Conservation (phyloP, 139 green algal species). For the Volvox africanus region DNA sequence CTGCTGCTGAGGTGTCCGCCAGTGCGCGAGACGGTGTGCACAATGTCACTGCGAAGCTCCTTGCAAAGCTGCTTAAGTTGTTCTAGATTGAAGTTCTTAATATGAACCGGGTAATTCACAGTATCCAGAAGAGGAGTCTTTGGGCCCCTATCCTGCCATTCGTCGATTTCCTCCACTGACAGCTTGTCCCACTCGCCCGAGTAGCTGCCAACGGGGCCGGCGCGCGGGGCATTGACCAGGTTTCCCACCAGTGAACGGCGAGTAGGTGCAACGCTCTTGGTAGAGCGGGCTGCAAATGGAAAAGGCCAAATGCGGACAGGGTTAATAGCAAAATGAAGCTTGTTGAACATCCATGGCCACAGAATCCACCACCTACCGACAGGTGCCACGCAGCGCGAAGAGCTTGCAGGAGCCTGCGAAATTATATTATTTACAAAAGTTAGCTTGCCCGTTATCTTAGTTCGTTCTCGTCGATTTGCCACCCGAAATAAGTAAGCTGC, state of each 20-base stretch:
- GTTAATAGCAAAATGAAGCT: background rate
- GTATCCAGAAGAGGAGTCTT: constrained; percentile 96
- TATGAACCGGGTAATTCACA: constrained; percentile 97
- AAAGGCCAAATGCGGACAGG: background rate
- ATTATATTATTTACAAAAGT: no score
- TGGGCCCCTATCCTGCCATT: constrained; percentile 78
- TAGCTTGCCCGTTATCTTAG: background rate
- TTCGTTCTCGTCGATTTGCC: background rate
- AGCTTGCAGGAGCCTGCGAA: constrained; percentile 3
- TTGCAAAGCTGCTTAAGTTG: constrained; percentile 95
- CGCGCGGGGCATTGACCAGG: background rate
- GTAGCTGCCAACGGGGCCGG: constrained; percentile 6
- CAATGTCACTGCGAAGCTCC: constrained; percentile 95
- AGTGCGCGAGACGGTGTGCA: constrained; percentile 92
- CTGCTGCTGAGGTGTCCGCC: constrained; percentile 95
- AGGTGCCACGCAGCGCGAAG: constrained; percentile 5
- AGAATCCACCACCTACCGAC: constrained; percentile 13
- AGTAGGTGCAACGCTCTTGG: background rate
- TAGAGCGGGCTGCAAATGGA: constrained; percentile 9
- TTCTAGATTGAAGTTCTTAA: constrained; percentile 95
- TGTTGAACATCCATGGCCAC: background rate
- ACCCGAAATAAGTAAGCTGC: no score
- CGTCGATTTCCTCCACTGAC: constrained; percentile 84
- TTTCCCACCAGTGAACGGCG: background rate
- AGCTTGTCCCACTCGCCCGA: constrained; percentile 75